Evolutionary conservation across 768 basidiomycete genomes (phyloP).

Genomic region (Russula sp.): DNA sequence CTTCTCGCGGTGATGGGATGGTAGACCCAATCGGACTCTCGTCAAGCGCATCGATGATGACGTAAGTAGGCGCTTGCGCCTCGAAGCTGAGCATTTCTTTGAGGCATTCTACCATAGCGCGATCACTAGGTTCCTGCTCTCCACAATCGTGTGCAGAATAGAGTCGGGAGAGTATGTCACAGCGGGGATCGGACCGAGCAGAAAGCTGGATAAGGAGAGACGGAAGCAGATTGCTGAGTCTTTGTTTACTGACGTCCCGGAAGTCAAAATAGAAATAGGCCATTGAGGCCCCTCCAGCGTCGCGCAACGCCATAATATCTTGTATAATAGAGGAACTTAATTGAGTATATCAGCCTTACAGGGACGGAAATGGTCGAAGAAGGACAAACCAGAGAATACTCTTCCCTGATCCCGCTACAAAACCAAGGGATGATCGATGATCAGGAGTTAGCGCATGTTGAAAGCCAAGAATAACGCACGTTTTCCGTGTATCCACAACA

Average conservation of each 20-base stretch:
- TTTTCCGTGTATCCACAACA: slow-evolving; percentile 9
- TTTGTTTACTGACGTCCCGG: slow-evolving; percentile 10
- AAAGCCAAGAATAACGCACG: neutral
- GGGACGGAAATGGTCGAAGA: too few species aligned
- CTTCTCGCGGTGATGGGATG: slow-evolving; percentile 10
- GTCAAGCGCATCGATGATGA: slow-evolving; percentile 22
- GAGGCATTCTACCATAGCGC: neutral
- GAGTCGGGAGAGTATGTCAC: neutral
- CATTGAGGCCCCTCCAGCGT: neutral
- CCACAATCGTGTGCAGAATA: neutral
- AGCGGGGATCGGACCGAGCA: neutral
- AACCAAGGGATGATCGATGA: neutral
- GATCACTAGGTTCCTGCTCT: neutral
- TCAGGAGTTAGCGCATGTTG: neutral
- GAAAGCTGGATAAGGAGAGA: slow-evolving; percentile 19
- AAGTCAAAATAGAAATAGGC: slow-evolving; percentile 17
- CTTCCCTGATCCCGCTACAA: slow-evolving; percentile 12
- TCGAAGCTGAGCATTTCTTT: slow-evolving; percentile 9
- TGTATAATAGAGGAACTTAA: slow-evolving; percentile 13
- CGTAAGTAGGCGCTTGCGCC: neutral
- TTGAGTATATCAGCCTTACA: neutral
- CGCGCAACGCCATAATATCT: neutral
- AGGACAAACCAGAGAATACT: slow-evolving; percentile 12
- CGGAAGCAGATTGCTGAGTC: neutral
- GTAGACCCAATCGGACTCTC: slow-evolving; percentile 1